Evolutionary conservation across 257 asterid genomes (phyloP), one percentile per base, ranked within the genome.

Genomic region (Linderniella brevidens): DNA sequence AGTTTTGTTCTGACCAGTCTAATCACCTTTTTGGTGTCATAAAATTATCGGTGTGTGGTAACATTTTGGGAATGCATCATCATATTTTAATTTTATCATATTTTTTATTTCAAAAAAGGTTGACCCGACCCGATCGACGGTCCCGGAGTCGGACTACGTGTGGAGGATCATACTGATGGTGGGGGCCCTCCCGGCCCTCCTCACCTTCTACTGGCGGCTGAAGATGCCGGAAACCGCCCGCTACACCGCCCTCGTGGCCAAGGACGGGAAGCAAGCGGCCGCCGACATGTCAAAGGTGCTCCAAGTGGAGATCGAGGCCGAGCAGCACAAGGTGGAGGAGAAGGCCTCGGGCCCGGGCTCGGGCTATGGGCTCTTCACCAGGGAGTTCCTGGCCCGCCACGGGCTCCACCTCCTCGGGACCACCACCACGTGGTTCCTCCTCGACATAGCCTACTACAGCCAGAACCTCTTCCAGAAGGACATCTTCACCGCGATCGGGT

Each of bases 171-270:
- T 71, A 17, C 11, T 71, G n/a, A 71, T 71, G 74, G 63, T 35
- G 14, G 78, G 78, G 0, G 68, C 77, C 0, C 5, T 71, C 0
- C 78, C 78, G 0, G 78, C 74, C 5, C 8, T 63, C 9, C 64
- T 71, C 9, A 71, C 78, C 0, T 71, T 58, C 68, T 71, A 66
- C 52, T 71, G 61, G 64, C 36, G 78, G 46, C 49, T 71, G 59
- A 66, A 71, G 64, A 71, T 71, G 78, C 78, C 78, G 0, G 78
- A 71, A 40, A 71, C 78, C 3, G 78, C 78, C 13, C 58, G 78
- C 1, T 71, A 67, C 69, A 71, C 79, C 0, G 79, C 79, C 35
- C 66, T 71, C 5, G 75, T 71, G 17, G 78, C 72, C 0, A 61
- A 64, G 35, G 57, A 71, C 48, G 56, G 64, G 4, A 60, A 66